These are phyloP conservation scores for Coemansia sp. DNA, from an alignment of 192 early-diverging fungal species.

Conservation along the genomic window DNA sequence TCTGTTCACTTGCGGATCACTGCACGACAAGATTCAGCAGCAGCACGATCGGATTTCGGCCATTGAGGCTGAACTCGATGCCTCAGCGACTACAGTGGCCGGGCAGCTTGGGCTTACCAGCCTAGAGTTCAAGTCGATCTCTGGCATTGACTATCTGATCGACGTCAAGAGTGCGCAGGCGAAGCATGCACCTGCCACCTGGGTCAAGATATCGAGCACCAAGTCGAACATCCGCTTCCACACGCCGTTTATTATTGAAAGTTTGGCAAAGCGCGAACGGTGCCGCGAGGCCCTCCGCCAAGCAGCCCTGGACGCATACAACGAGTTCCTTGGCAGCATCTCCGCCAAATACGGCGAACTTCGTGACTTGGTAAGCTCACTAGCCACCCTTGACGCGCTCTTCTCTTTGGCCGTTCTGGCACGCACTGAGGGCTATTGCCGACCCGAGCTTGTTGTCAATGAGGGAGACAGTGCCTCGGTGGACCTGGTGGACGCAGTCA, in stretches of 20 bases:
- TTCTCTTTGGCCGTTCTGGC: constrained; percentile 64
- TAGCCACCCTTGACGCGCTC: constrained; percentile 65
- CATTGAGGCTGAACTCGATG: constrained; percentile 59
- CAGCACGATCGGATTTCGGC: constrained; percentile 50
- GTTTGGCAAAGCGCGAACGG: constrained; percentile 58
- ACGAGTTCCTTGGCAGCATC: constrained; percentile 56
- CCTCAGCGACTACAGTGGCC: constrained; percentile 54
- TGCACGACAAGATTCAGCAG: constrained; percentile 51
- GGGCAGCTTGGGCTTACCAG: constrained; percentile 43
- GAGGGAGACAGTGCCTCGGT: constrained; percentile 57
- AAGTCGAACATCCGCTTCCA: constrained; percentile 39
- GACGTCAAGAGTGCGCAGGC: constrained; percentile 62
- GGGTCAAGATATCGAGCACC: constrained; percentile 63
- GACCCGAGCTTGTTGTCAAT: constrained; percentile 65
- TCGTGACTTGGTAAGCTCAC: constrained; percentile 60
- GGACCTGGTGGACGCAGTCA: constrained; percentile 82
- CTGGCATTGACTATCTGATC: constrained; percentile 73
- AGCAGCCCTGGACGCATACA: constrained; percentile 71
- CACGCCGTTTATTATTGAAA: constrained; percentile 55
- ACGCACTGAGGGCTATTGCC: constrained; percentile 86
- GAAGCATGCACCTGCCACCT: constrained; percentile 62
- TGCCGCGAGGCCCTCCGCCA: constrained; percentile 57
- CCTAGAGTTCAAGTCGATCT: constrained; percentile 61
- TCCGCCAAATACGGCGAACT: constrained; percentile 62
- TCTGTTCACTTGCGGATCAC: constrained; percentile 57